A percentile compares a stretch with the other conserved stretches of the same genome.
These are phyloP conservation scores for Endocalyx cinctus DNA, from an alignment of 2,329 filamentous ascomycete species.

Conservation along the genomic window DNA sequence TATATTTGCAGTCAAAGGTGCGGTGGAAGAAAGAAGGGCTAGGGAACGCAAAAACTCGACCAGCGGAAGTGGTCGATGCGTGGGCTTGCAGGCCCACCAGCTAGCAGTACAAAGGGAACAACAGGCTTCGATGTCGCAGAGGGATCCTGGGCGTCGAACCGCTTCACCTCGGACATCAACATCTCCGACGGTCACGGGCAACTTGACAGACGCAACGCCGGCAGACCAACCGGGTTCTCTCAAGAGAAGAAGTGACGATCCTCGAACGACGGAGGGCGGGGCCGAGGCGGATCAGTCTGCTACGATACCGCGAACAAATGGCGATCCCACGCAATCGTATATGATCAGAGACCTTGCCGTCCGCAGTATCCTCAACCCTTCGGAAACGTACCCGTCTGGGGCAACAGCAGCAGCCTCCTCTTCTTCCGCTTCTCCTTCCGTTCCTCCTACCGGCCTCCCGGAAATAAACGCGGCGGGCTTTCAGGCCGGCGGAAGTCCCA, in stretches of 20 bases:
- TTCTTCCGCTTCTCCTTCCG: no score
- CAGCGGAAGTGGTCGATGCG: constrained; percentile 49
- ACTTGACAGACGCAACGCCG: no score
- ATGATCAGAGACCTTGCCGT: constrained; percentile 34
- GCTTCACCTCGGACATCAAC: constrained; percentile 45
- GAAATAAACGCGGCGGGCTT: no score
- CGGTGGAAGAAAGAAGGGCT: no score
- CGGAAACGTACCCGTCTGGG: constrained; percentile 24
- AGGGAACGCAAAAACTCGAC: no score
- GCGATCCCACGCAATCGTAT: constrained; percentile 23
- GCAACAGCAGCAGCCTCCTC: constrained; percentile 8
- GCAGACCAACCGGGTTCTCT: no score
- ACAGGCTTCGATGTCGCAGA: constrained; percentile 62
- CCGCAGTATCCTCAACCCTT: constrained; percentile 41
- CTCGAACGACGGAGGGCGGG: no score
- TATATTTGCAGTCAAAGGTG: no score
- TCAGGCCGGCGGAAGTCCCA: constrained; percentile 22
- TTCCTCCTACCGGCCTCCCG: no score
- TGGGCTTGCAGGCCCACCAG: constrained; percentile 45
- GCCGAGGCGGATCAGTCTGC: no score
- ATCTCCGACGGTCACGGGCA: no score
- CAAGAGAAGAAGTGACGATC: no score
- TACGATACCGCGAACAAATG: constrained; percentile 22
- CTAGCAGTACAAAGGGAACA: constrained; percentile 54
- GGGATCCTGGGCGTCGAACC: constrained; percentile 52